Conservation (phyloP, 2,329 filamentous ascomycete genomes). For the Tolypocladium paradoxum region DNA sequence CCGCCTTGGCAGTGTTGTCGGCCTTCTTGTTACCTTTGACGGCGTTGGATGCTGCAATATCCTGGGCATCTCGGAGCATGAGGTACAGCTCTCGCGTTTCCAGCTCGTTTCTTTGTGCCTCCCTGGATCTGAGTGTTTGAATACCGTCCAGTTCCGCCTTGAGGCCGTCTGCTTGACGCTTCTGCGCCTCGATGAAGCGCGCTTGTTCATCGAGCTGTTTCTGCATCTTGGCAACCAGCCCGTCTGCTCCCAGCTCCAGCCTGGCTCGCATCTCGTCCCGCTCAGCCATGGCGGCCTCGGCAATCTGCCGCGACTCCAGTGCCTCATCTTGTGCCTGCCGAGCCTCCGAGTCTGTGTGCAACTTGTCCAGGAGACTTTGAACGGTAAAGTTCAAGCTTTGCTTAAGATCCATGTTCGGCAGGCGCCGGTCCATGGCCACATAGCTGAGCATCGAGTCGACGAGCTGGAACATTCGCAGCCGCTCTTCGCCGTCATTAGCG, state of each 20-base stretch:
- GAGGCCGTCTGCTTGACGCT: slow-evolving; percentile 73
- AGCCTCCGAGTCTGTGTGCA: slow-evolving; percentile 94
- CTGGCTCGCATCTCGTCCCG: slow-evolving; percentile 87
- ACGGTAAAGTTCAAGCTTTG: slow-evolving; percentile 97
- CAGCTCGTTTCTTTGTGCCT: slow-evolving; percentile 87
- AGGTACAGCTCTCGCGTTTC: slow-evolving; percentile 95
- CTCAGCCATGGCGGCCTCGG: slow-evolving; percentile 91
- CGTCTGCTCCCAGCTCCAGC: slow-evolving; percentile 84
- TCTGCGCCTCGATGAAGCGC: slow-evolving; percentile 80
- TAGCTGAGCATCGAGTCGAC: slow-evolving; percentile 99
- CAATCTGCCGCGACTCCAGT: slow-evolving; percentile 80
- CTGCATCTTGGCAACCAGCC: slow-evolving; percentile 84
- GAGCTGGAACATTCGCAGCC: slow-evolving; percentile 89
- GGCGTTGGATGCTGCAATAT: slow-evolving; percentile 83
- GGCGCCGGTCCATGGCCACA: slow-evolving; percentile 90
- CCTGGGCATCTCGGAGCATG: slow-evolving; percentile 95
- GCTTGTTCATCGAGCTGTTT: slow-evolving; percentile 89
- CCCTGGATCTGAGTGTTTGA: slow-evolving; percentile 76
- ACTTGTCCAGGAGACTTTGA: slow-evolving; percentile 84
- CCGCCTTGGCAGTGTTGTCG: slow-evolving; percentile 55
- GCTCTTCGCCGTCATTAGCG: slow-evolving; percentile 84
- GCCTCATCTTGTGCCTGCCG: slow-evolving; percentile 87
- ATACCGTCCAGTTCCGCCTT: slow-evolving; percentile 84
- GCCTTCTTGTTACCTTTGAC: slow-evolving; percentile 40
- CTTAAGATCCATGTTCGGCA: slow-evolving; percentile 96